Percentiles rank a stretch among this genome's conserved stretches.
phyloP scores from a whole-genome alignment of 371 early-diverging fungal genomes.

The Mortierella sp. region DNA sequence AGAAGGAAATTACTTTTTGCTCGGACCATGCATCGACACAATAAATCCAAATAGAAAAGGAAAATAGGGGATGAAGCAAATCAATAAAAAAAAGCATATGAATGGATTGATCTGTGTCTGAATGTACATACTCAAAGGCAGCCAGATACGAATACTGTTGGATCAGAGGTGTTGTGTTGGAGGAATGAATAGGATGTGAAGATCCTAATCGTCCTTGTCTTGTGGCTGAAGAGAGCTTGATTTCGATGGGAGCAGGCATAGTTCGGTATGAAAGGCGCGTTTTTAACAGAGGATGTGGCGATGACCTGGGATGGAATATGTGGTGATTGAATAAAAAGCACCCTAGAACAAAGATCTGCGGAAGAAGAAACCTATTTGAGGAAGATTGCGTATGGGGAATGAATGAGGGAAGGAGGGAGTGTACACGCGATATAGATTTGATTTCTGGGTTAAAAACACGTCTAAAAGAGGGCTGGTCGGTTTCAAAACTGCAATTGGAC shows the following conservation, averaged over 20 bases:
- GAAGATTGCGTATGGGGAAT: too few species aligned
- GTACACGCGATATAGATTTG: not conserved
- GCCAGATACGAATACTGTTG: slow-evolving; percentile 25
- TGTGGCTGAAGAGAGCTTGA: slow-evolving; percentile 14
- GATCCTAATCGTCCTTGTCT: not conserved
- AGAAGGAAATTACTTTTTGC: too few species aligned
- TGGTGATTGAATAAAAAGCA: too few species aligned
- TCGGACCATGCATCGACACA: too few species aligned
- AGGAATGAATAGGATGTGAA: not conserved
- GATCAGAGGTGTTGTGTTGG: slow-evolving; percentile 83
- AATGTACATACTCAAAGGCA: not conserved
- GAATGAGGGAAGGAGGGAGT: too few species aligned
- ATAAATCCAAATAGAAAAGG: too few species aligned
- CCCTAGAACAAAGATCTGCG: too few species aligned
- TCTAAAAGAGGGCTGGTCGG: slow-evolving; percentile 13
- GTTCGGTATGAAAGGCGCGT: not conserved
- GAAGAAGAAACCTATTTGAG: too few species aligned
- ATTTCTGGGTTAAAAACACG: not conserved
- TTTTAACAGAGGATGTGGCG: not conserved
- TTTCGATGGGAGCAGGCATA: slow-evolving; percentile 53
- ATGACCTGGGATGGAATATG: too few species aligned
- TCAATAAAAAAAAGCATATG: not conserved
- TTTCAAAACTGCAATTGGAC: slow-evolving; percentile 23
- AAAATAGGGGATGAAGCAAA: not conserved
- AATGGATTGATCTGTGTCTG: not conserved